These are phyloP conservation scores for Fraxinus americana DNA, from an alignment of 257 asterid species.

Conservation along the genomic window DNA sequence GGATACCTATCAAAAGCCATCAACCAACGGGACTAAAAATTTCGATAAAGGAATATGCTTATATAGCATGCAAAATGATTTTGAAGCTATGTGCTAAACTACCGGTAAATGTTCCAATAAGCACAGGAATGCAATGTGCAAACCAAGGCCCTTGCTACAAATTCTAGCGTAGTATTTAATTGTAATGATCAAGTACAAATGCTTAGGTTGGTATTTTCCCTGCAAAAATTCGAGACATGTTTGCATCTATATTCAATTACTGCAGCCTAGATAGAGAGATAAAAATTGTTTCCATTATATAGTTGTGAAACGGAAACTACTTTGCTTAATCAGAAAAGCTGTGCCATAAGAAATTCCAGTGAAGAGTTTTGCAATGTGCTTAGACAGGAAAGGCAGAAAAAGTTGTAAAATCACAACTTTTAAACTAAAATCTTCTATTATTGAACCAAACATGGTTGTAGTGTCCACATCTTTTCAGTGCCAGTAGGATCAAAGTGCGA, in stretches of 20 bases:
- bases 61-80: too few relatives aligned
- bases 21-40: too few relatives aligned
- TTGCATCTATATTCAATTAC: background rate
- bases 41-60: too few relatives aligned
- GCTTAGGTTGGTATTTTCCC: background rate
- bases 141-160: background rate
- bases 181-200: background rate
- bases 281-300: background rate
- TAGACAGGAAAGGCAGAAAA: background rate
- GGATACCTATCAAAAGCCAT: too few relatives aligned
- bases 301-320: background rate
- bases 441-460: background rate
- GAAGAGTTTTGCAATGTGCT: background rate
- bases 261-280: background rate
- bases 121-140: background rate
- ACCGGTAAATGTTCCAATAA: too few relatives aligned
- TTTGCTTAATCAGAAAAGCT: background rate
- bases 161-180: background rate
- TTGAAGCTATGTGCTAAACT: too few relatives aligned
- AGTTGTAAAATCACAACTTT: background rate
- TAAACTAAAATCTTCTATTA: background rate
- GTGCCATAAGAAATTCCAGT: background rate
- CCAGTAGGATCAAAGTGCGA: background rate
- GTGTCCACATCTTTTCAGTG: background rate
- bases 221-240: background rate